Base-by-base conservation (phyloP, 2,329 filamentous ascomycete species). In the Paramyrothecium sp. region DNA sequence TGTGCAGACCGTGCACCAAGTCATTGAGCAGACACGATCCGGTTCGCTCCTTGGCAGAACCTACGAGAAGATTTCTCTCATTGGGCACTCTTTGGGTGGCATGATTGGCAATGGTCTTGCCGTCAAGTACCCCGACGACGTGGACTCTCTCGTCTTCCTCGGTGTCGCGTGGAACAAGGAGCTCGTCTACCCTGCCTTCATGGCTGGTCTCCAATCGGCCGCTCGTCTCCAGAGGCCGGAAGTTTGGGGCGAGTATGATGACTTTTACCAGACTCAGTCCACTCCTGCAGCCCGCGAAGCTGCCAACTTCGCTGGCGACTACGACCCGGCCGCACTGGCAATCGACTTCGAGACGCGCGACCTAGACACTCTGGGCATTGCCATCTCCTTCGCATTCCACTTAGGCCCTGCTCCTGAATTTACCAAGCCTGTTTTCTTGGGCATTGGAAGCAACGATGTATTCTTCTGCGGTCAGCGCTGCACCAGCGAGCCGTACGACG, bases 131-230 rank as follows among this genome's bases (percentile, higher is more conserved):
- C 61, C 61, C 7, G 48, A 60, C 7, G 61, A 62, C 46, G 56
- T 56, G 8, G 57, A 64, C 30, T 47, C 54, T 17, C 41, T 61
- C 11, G 58, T 64, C 8, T 22, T 64, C 2, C 59, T 59, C 49
- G 62, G 56, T 7, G 59, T 62, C 20, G 51, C 57, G 16, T 64
- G 62, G 60, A 56, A 62, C 52, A 22, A 38, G 3, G 30, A 20
- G 11, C 60, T 56, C 55, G 56, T 61, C 22, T 64, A 64, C 51
- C 60, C 60, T 19, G 62, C 60, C 41, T 64, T 64, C 56, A 33
- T 64, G 13, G 58, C 59, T 20, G 62, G 59, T 19, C 56, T 62
- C 16, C 62, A 62, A 23, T 57, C 48, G 2, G 54, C 62, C 16
- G 60, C 62, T 20, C 54, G 46, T 26, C 53, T 56, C 19, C 20